Evolutionary conservation across 2,329 filamentous ascomycete species (phyloP).

Genomic region (Ascocoryne sarcoides): DNA sequence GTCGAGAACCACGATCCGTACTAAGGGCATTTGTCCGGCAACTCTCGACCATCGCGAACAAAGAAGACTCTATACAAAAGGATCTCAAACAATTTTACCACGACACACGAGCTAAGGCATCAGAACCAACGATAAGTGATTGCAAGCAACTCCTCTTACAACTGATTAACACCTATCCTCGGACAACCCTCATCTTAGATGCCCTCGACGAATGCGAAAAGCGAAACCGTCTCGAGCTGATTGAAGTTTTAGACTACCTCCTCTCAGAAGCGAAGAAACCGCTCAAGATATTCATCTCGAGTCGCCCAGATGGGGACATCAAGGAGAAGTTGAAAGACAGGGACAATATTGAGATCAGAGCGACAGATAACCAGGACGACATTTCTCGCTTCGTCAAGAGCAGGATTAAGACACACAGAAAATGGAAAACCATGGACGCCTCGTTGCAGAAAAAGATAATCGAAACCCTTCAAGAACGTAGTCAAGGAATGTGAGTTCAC

Average conservation of each 20-base stretch:
- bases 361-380: conserved; percentile 25
- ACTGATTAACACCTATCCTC: conserved; percentile 24
- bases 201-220: conserved; percentile 31
- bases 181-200: conserved; percentile 29
- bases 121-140: conserved; percentile 8
- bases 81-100: conserved; percentile 5
- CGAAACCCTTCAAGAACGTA: conserved; percentile 15
- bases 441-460: conserved; percentile 18
- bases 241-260: conserved; percentile 23
- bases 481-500: conserved; percentile 26
- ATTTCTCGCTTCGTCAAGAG: conserved; percentile 24
- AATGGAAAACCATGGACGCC: conserved; percentile 12
- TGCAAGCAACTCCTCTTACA: conserved; percentile 19
- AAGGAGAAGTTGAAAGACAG: conserved; percentile 11
- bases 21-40: conserved; percentile 28
- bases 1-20: conserved; percentile 24
- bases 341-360: conserved; percentile 22
- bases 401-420: conserved; percentile 16
- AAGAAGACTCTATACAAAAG: conserved; percentile 12
- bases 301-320: conserved; percentile 27
- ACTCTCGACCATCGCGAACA: conserved; percentile 20
- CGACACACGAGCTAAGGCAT: conserved; percentile 5
- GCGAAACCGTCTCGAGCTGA: conserved; percentile 19
- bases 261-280: conserved; percentile 17
- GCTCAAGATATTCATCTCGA: conserved; percentile 30